These are phyloP conservation scores for Umbelopsis sp. DNA, from an alignment of 192 early-diverging fungal genomes.

Conservation along the genomic window DNA sequence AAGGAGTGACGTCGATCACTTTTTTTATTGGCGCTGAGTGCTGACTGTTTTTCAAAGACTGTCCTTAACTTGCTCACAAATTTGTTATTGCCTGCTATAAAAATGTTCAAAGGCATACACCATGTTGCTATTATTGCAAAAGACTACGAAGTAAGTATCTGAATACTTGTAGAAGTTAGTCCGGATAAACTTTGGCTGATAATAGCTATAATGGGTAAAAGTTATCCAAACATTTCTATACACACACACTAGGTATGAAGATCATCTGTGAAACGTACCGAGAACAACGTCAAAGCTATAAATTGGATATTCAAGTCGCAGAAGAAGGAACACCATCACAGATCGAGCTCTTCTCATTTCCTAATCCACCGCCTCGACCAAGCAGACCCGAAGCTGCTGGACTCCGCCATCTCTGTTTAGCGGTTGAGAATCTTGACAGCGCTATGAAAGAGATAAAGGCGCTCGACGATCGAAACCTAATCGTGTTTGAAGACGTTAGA, in stretches of 20 bases:
- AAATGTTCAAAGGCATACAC: constrained; percentile 20
- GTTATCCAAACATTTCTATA: constrained; percentile 25
- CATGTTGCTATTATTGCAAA: constrained; percentile 21
- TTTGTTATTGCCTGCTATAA: not conserved
- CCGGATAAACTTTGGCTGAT: not conserved
- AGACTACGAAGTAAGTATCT: not conserved
- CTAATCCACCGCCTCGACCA: constrained; percentile 13
- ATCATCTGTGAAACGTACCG: constrained; percentile 23
- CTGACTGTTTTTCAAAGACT: not conserved
- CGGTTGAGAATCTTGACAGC: constrained; percentile 6
- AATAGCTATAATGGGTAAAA: not conserved
- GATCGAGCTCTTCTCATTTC: constrained; percentile 23
- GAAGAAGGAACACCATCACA: constrained; percentile 15
- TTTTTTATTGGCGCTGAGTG: too few relatives aligned
- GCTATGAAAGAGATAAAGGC: constrained; percentile 16
- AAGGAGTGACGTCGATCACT: too few relatives aligned
- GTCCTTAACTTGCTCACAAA: not conserved
- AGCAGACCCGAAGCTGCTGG: constrained; percentile 17
- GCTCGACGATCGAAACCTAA: constrained; percentile 12
- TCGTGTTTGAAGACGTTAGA: constrained; percentile 18
- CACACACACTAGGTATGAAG: constrained; percentile 4
- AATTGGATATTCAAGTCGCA: constrained; percentile 10
- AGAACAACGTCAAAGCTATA: constrained; percentile 15
- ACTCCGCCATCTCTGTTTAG: constrained; percentile 11
- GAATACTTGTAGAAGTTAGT: not conserved